These are phyloP conservation scores for Schoenoplectus tabernaemontani DNA, from an alignment of 202 grass and related monocot genomes.

Conservation along the genomic window DNA sequence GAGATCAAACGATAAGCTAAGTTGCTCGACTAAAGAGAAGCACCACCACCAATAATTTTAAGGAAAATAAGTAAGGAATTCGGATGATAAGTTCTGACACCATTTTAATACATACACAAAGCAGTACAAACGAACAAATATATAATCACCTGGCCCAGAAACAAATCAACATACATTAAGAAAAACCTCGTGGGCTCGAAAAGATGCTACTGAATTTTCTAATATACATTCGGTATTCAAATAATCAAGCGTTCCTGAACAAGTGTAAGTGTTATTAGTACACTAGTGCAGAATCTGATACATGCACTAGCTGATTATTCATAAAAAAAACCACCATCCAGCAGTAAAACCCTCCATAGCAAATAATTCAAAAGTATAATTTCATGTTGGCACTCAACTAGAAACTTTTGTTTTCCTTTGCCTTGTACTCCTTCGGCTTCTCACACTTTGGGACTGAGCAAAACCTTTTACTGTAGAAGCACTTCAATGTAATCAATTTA, in stretches of 20 bases:
- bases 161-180: not conserved
- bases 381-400: not conserved
- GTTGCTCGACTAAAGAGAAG: too few relatives aligned
- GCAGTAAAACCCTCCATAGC: not conserved
- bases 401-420: not conserved
- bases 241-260: not conserved
- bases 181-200: not conserved
- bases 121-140: not conserved
- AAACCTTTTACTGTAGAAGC: conserved; percentile 31
- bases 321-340: not conserved
- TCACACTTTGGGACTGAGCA: not conserved
- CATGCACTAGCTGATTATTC: not conserved
- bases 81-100: not conserved
- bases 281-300: not conserved
- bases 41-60: too few relatives aligned
- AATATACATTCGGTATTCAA: not conserved
- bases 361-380: not conserved
- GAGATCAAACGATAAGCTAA: too few relatives aligned
- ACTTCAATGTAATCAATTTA: conserved; percentile 18
- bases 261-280: not conserved
- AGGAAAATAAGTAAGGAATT: too few relatives aligned
- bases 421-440: not conserved
- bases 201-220: not conserved
- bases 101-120: not conserved
- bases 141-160: not conserved